Conservation (phyloP, 2,329 filamentous ascomycete genomes). For the Trichoderma atrobrunneum region DNA sequence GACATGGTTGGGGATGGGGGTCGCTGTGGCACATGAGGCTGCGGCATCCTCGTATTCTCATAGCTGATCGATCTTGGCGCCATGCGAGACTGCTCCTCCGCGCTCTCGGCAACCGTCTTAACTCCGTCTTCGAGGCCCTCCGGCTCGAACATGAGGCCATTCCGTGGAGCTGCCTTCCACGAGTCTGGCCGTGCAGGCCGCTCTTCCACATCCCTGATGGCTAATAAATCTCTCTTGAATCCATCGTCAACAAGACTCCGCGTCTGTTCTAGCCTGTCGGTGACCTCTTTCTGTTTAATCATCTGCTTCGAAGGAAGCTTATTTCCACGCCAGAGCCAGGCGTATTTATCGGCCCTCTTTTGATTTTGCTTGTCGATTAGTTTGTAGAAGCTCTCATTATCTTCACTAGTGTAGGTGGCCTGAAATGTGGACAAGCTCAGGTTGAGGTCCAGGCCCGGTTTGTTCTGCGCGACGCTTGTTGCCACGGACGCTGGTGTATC, state of each 20-base stretch:
- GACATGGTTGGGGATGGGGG: slow-evolving; percentile 81
- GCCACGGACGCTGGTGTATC: slow-evolving; percentile 69
- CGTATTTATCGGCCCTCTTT: slow-evolving; percentile 78
- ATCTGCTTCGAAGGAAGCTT: slow-evolving; percentile 81
- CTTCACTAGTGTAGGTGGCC: slow-evolving; percentile 91
- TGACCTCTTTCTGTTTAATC: slow-evolving; percentile 62
- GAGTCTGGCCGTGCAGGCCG: slow-evolving; percentile 74
- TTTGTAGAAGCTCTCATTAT: slow-evolving; percentile 95
- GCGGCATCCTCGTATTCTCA: slow-evolving; percentile 75
- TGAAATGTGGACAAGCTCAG: slow-evolving; percentile 86
- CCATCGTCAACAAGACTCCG: slow-evolving; percentile 54
- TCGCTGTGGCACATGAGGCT: slow-evolving; percentile 39
- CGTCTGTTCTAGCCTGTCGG: slow-evolving; percentile 49
- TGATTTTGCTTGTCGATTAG: slow-evolving; percentile 87
- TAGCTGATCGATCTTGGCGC: slow-evolving; percentile 76
- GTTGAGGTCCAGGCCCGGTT: slow-evolving; percentile 63
- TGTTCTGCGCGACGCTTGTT: slow-evolving; percentile 38
- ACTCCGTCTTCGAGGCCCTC: slow-evolving; percentile 60
- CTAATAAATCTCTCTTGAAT: slow-evolving; percentile 55
- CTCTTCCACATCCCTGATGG: slow-evolving; percentile 65
- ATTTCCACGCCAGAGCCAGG: slow-evolving; percentile 86
- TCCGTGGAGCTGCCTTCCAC: slow-evolving; percentile 73
- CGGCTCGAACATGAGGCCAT: slow-evolving; percentile 82
- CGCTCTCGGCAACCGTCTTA: slow-evolving; percentile 63
- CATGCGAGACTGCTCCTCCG: slow-evolving; percentile 68